Base-by-base conservation (phyloP, 2,329 filamentous ascomycete genomes). In the Colletotrichum noveboracense region DNA sequence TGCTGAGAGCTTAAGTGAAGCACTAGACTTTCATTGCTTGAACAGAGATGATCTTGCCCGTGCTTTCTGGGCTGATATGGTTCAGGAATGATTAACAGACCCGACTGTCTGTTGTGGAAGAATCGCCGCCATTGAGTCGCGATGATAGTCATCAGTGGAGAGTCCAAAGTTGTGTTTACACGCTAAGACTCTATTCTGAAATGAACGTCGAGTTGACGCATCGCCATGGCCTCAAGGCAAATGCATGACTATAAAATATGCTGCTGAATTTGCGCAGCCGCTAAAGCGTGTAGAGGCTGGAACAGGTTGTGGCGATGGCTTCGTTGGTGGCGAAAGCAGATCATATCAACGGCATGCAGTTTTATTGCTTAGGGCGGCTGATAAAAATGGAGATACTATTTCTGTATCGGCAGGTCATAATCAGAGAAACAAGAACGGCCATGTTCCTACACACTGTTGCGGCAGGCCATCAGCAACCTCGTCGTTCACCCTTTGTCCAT, bases 301-400 rank as follows among this genome's bases (percentile, higher is more conserved):
- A 52, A 24, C 12, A 21, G n/a, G 43, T 52, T 52, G 43, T 21
- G 43, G n/a, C n/a, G 12, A 24, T 52, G n/a, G 43, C 43, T 24
- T 2, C n/a, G n/a, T 52, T 52, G 43, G 0, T 21, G 14, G n/a
- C n/a, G 14, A 0, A 48, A 21, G 43, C 43, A 21, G 10, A 0
- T 13, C 0, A 21, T 21, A 6, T 21, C 43, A 21, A 21, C 9
- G 18, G n/a, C 1, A 21, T 0, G 0, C 38, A n/a, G 38, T 0
- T 43, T n/a, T n/a, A 0, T 0, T 43, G 8, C 1, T n/a, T 10
- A n/a, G 8, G 5, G n/a, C 0, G 18, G 5, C 38, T 6, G 18
- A 10, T n/a, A 2, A n/a, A 48, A 21, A n/a, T 48, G 38, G 9
- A 48, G 18, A 6, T n/a, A 0, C 38, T n/a, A 12, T 12, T 48